A percentile compares a stretch with the other conserved stretches of the same genome.
Evolutionary conservation across 2,329 filamentous ascomycete genomes (phyloP).

Genomic region (Talaromyces amestolkiae): DNA sequence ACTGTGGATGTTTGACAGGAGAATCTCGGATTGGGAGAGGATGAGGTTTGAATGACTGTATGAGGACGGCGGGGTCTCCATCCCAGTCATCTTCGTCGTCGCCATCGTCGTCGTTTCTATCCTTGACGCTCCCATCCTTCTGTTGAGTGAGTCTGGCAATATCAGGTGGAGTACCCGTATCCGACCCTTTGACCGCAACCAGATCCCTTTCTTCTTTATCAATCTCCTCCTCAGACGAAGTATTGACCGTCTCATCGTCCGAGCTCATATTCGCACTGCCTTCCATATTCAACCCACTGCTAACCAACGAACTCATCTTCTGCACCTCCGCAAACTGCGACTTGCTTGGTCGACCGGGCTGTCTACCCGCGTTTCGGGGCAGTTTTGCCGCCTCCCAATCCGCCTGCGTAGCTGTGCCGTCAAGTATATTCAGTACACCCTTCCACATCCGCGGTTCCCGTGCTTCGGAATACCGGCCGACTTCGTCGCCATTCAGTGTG

Average conservation of each 20-base stretch:
- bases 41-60: background rate
- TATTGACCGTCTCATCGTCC: slow-evolving; percentile 16
- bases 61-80: background rate
- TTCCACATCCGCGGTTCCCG: slow-evolving; percentile 49
- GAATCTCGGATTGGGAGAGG: slow-evolving; percentile 2
- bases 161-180: background rate
- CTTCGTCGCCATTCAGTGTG: slow-evolving; percentile 54
- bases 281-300: slow-evolving; percentile 32
- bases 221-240: slow-evolving; percentile 16
- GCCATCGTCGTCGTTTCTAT: background rate
- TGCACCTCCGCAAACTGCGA: slow-evolving; percentile 32
- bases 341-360: slow-evolving; percentile 23
- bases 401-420: slow-evolving; percentile 30
- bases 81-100: background rate
- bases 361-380: slow-evolving; percentile 29
- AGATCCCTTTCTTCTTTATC: background rate
- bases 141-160: background rate
- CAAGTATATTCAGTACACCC: slow-evolving; percentile 46
- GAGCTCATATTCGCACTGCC: slow-evolving; percentile 29
- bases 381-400: slow-evolving; percentile 26
- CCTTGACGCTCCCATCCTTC: background rate
- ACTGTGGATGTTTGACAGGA: background rate
- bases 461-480: slow-evolving; percentile 46
- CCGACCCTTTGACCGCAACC: background rate
- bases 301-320: slow-evolving; percentile 42